Percentiles rank a stretch among this genome's conserved stretches.
Evolutionary conservation across 768 basidiomycete species (phyloP).

Genomic region (Boletellus ananas): DNA sequence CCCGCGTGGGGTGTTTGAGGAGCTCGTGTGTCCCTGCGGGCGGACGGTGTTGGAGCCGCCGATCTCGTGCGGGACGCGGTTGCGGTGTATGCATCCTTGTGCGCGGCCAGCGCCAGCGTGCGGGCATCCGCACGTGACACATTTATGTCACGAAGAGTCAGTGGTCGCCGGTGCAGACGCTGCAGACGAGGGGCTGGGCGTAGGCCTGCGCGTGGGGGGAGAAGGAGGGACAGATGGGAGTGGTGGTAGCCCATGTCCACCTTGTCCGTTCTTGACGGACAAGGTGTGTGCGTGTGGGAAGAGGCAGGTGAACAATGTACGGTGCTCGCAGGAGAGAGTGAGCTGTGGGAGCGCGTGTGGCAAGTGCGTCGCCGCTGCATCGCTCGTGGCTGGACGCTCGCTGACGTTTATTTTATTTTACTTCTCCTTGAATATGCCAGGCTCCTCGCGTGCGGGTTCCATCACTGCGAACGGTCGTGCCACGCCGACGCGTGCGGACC

Average conservation of each 20-base stretch:
- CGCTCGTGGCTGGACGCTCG: not conserved
- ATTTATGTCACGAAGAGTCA: slow-evolving; percentile 77
- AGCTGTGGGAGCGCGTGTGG: slow-evolving; percentile 83
- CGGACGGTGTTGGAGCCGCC: slow-evolving; percentile 87
- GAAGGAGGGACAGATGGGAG: not conserved
- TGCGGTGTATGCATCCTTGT: slow-evolving; percentile 82
- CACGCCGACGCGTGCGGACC: slow-evolving; percentile 79
- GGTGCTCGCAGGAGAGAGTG: slow-evolving; percentile 77
- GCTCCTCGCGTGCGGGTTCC: slow-evolving; percentile 80
- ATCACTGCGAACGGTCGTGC: slow-evolving; percentile 79
- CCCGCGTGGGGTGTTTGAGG: slow-evolving; percentile 86
- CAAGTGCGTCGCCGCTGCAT: slow-evolving; percentile 42
- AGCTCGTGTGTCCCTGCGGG: slow-evolving; percentile 83
- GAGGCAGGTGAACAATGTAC: slow-evolving; percentile 70
- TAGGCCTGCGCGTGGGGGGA: not conserved
- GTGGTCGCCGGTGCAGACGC: slow-evolving; percentile 26
- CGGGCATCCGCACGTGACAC: slow-evolving; percentile 75
- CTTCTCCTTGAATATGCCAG: slow-evolving; percentile 27
- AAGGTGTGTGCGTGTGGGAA: slow-evolving; percentile 91
- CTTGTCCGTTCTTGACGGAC: slow-evolving; percentile 76
- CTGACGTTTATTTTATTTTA: not conserved
- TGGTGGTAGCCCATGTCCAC: slow-evolving; percentile 55
- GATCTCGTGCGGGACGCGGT: slow-evolving; percentile 77
- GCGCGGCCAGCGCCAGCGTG: slow-evolving; percentile 64
- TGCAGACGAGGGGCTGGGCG: slow-evolving; percentile 19